Conservation (phyloP, 1,139 yeast genomes). For the Zhuliangozyma parablackwelliae region DNA sequence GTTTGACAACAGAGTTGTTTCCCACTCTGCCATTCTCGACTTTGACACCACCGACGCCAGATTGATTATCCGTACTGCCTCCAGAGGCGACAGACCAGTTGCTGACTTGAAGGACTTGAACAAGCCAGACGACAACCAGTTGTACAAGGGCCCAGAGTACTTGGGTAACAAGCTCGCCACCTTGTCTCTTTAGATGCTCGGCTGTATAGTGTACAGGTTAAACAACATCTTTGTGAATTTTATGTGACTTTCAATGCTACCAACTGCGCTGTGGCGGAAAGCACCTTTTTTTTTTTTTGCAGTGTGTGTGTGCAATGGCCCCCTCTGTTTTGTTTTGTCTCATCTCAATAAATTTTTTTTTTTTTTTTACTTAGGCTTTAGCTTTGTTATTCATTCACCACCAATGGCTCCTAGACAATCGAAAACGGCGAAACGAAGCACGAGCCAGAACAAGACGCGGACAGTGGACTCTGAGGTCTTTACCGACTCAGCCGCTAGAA, state of each 20-base stretch:
- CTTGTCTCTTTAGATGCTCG: slow-evolving; percentile 1
- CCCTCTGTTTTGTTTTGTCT: no score
- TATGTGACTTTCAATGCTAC: background rate
- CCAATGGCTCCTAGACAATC: slow-evolving; percentile 56
- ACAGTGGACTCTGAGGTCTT: slow-evolving; percentile 63
- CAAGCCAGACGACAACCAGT: slow-evolving; percentile 13
- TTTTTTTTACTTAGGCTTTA: slow-evolving; percentile 1
- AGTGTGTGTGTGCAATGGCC: no score
- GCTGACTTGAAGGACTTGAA: slow-evolving; percentile 31
- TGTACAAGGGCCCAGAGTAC: slow-evolving; percentile 12
- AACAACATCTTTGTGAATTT: background rate
- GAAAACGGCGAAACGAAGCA: slow-evolving; percentile 53
- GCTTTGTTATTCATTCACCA: background rate
- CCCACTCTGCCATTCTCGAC: slow-evolving; percentile 62
- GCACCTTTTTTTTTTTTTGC: no score
- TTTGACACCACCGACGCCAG: slow-evolving; percentile 52
- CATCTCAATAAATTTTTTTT: slow-evolving; percentile 1
- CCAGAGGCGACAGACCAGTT: slow-evolving; percentile 51
- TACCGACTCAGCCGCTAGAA: slow-evolving; percentile 61
- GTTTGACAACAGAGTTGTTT: slow-evolving; percentile 68
- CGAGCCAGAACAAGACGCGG: slow-evolving; percentile 50
- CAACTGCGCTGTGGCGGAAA: no score
- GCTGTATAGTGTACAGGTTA: no score
- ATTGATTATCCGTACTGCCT: slow-evolving; percentile 67
- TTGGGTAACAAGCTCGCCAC: slow-evolving; percentile 5